These are phyloP conservation scores for Wallacemonas sp. DNA, from an alignment of 208 protist genomes.

Conservation along the genomic window DNA sequence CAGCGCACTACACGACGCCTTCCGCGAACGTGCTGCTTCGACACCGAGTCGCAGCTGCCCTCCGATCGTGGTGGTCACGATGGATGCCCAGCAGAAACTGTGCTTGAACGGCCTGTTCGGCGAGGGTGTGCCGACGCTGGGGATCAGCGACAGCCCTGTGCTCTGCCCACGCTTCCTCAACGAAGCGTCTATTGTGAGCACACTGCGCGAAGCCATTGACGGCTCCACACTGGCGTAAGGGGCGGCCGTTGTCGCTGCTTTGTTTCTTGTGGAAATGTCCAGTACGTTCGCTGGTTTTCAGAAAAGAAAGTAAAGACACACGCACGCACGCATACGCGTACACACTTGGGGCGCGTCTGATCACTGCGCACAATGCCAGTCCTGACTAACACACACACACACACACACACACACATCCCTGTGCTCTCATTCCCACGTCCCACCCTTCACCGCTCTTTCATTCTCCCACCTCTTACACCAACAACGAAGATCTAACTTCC, in stretches of 20 bases:
- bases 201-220: conserved; percentile 24
- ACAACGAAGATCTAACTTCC: not conserved
- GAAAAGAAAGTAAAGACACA: not conserved
- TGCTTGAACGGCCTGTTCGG: conserved; percentile 49
- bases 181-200: conserved; percentile 9
- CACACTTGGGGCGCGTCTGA: too few species aligned
- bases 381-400: too few species aligned
- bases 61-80: conserved; percentile 68
- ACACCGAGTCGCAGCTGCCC: conserved; percentile 20
- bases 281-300: too few species aligned
- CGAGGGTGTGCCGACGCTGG: conserved; percentile 5
- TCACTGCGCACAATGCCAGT: too few species aligned
- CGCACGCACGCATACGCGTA: not conserved
- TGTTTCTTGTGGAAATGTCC: too few species aligned
- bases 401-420: too few species aligned
- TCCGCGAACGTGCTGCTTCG: not conserved
- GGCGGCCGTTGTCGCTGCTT: not conserved
- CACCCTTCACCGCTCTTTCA: not conserved
- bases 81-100: conserved; percentile 50
- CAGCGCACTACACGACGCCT: conserved; percentile 29
- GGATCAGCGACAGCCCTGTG: conserved; percentile 9
- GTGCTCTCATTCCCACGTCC: too few species aligned
- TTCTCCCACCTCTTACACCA: not conserved
- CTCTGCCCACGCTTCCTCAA: conserved; percentile 15
- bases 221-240: conserved; percentile 3